Evolutionary conservation across 2,329 filamentous ascomycete genomes (phyloP).

Genomic region (Monosporascus sp.): DNA sequence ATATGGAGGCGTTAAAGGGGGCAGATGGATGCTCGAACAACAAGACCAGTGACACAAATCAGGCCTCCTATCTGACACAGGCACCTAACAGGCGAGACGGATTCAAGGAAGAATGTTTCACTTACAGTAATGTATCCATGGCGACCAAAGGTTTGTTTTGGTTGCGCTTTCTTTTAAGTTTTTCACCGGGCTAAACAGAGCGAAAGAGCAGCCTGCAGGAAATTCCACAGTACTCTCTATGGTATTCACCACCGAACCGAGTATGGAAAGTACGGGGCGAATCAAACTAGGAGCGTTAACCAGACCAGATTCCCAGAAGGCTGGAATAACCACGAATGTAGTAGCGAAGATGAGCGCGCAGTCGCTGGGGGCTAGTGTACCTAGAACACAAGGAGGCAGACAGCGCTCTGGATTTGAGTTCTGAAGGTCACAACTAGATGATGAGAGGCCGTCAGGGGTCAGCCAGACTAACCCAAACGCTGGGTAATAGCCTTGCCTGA

Average conservation of each 20-base stretch:
- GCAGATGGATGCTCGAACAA: background rate
- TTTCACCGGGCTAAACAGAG: background rate
- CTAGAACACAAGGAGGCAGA: too few species aligned
- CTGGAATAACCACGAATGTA: too few species aligned
- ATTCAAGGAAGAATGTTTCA: conserved; percentile 19
- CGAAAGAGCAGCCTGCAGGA: background rate
- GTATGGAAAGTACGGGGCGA: too few species aligned
- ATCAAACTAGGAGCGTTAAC: too few species aligned
- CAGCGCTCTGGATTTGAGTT: too few species aligned
- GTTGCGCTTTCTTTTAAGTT: conserved; percentile 2
- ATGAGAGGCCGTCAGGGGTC: too few species aligned
- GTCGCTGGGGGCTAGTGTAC: too few species aligned
- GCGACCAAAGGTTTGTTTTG: conserved; percentile 5
- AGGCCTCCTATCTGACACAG: background rate
- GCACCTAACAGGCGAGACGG: conserved; percentile 3
- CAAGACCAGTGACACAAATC: background rate
- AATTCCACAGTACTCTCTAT: background rate
- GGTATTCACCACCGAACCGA: background rate
- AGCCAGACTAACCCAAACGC: too few species aligned
- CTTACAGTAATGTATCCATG: conserved; percentile 61
- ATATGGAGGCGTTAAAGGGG: background rate
- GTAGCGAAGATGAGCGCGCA: too few species aligned
- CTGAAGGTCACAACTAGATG: too few species aligned
- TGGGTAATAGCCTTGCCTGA: too few species aligned
- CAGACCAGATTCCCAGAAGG: too few species aligned